Percentiles rank a stretch among this genome's conserved stretches.
phyloP scores from a whole-genome alignment of 306 rosid genomes.

The Cyclanthera cordifolia region DNA sequence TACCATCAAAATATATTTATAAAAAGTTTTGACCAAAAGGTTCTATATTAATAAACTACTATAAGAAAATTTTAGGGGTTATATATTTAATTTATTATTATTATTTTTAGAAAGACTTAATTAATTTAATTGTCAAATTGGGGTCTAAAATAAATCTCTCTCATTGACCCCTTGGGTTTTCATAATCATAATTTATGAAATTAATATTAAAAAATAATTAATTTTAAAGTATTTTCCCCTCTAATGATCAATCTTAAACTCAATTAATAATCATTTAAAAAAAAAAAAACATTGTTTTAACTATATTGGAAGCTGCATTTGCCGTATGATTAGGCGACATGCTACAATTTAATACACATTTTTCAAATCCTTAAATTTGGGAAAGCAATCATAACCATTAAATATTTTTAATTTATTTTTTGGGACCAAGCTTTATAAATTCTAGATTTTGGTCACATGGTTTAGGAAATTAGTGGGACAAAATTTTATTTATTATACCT shows the following conservation, averaged over 20 bases:
- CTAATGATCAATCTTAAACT: too few species aligned
- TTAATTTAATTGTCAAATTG: background rate
- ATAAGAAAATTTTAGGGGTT: background rate
- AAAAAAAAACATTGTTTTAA: background rate
- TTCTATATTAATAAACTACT: background rate
- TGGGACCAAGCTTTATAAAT: conserved; percentile 8
- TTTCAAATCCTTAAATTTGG: conserved; percentile 25
- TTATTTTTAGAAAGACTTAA: background rate
- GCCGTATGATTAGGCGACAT: conserved; percentile 68
- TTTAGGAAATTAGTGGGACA: conserved; percentile 12
- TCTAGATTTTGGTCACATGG: conserved; percentile 14
- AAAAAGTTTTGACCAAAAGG: conserved; percentile 6
- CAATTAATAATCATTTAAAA: background rate
- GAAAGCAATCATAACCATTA: conserved; percentile 20
- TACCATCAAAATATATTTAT: background rate
- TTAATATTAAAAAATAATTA: too few species aligned
- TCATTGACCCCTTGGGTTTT: background rate
- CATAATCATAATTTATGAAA: background rate
- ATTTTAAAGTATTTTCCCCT: background rate
- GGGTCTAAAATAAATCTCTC: background rate
- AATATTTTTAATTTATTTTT: background rate
- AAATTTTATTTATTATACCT: background rate
- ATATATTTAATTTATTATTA: background rate
- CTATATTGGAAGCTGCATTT: conserved; percentile 40
- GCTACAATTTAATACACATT: conserved; percentile 31